Evolutionary conservation across 495 filamentous ascomycete species (phyloP).

Genomic region (Aspergillus homomorphus): DNA sequence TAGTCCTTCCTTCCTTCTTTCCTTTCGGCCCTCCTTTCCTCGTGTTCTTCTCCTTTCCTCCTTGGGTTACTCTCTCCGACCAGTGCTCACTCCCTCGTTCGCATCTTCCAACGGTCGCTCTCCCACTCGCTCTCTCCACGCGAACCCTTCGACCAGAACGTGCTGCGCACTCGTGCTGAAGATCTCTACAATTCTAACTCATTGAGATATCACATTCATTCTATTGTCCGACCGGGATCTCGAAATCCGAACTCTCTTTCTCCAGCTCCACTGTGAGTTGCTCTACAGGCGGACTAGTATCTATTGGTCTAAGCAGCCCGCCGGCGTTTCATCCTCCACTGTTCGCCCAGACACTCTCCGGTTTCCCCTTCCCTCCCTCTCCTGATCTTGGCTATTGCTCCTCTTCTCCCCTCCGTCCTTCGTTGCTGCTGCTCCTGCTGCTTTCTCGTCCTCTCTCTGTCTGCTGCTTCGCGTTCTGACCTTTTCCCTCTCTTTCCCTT

Average conservation of each 20-base stretch:
- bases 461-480: constrained; percentile 1
- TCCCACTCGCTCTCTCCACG: not conserved
- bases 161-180: not conserved
- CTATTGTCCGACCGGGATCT: not conserved
- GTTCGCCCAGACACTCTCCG: constrained; percentile 4
- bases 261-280: constrained; percentile 5
- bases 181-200: not conserved
- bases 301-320: constrained; percentile 18
- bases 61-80: not conserved
- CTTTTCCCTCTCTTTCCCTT: not conserved
- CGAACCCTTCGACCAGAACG: not conserved
- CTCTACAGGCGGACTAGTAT: constrained; percentile 4
- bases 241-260: not conserved
- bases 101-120: not conserved
- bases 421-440: not conserved
- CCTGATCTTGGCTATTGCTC: constrained; percentile 4
- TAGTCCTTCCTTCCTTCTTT: constrained; percentile 1
- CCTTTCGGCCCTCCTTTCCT: not conserved
- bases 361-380: constrained; percentile 10
- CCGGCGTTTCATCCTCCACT: constrained; percentile 19
- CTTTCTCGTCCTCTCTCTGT: constrained; percentile 2
- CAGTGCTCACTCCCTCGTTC: not conserved
- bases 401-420: not conserved
- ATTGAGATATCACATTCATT: not conserved
- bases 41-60: not conserved